Base-by-base conservation (phyloP, 768 basidiomycete species). In the Tricholoma sp. region DNA sequence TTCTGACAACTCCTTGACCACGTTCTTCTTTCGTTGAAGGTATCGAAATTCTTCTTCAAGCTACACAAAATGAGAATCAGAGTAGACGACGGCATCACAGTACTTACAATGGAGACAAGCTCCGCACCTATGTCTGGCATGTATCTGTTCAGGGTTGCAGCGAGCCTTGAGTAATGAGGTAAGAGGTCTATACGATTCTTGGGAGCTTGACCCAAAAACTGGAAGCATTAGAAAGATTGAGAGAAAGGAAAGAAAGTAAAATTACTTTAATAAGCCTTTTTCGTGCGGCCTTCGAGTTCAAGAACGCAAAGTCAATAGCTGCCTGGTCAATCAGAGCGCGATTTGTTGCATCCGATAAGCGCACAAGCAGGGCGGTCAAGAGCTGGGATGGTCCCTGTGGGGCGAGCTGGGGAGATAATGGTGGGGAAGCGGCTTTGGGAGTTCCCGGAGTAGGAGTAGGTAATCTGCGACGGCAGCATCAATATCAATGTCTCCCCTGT, bases 21-120 rank as follows among this genome's bases (percentile, higher is more conserved):
- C 86, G 50, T 91, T 93, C 73, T 92, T 94, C 76, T 98, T 98
- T 54, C 88, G 78, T 65, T 98, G 96, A 11, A 99, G 75, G 64
- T 98, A 99, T 7, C 92, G 83, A 68, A 98, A 95, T 68, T 98
- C 96, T 63, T 98, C 96, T 62, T 98, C 95, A 53, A 99, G 81
- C 95, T 97, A 63, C 24, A 50, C 24, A 48, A 45, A 6, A 34
- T 32, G 24, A 55, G 60, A 59, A 60, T 33, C 50, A 55, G 24
- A 34, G 33, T 53, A 33, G 24, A 37, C 4, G 44, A 55, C 50
- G 32, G 37, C 6, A 55, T 13, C 42, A 33, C 20, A 52, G 45
- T 5, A 79, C 91, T 69, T 64, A 98, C 94, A 61, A 83, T 75
- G 36, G 85, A 80, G 15, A 98, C 82, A 5, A 98, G 73, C 15